Evolutionary conservation across 768 basidiomycete species (phyloP).

Genomic region (Macrolepiota dolichaula): DNA sequence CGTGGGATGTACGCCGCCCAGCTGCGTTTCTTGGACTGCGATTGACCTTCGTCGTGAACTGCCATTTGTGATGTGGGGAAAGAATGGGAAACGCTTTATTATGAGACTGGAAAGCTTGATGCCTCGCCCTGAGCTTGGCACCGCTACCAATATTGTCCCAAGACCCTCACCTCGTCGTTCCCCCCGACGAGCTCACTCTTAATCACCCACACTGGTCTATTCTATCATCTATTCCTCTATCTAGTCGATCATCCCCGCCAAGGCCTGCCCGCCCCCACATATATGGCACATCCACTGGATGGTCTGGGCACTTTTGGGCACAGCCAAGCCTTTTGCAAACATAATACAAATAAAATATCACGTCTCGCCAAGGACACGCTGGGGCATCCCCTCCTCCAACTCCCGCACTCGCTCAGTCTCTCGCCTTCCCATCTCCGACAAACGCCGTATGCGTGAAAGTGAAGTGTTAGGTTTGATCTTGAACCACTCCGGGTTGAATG

Average conservation of each 20-base stretch:
- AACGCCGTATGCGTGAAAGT: conserved; percentile 38
- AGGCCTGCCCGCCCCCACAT: background rate
- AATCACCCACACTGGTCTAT: background rate
- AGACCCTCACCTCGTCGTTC: conserved; percentile 6
- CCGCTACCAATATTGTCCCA: conserved; percentile 19
- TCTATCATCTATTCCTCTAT: background rate
- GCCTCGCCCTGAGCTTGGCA: conserved; percentile 19
- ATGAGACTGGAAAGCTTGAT: background rate
- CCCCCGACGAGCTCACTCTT: background rate
- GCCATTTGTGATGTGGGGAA: conserved; percentile 14
- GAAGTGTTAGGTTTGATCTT: conserved; percentile 23
- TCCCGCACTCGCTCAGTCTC: conserved; percentile 33
- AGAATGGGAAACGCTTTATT: conserved; percentile 1
- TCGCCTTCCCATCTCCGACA: conserved; percentile 44
- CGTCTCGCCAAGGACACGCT: conserved; percentile 36
- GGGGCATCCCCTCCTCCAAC: conserved; percentile 39
- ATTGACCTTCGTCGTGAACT: conserved; percentile 14
- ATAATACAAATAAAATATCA: background rate
- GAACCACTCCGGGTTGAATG: conserved; percentile 31
- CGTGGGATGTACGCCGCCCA: conserved; percentile 37
- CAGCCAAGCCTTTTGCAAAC: background rate
- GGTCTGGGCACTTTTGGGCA: background rate
- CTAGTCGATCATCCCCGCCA: background rate
- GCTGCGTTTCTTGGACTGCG: conserved; percentile 25
- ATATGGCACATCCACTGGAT: background rate